A percentile compares a stretch with the other conserved stretches of the same genome.
Evolutionary conservation across 805 yeast species (phyloP).

Genomic region (Osmozyma mogii): DNA sequence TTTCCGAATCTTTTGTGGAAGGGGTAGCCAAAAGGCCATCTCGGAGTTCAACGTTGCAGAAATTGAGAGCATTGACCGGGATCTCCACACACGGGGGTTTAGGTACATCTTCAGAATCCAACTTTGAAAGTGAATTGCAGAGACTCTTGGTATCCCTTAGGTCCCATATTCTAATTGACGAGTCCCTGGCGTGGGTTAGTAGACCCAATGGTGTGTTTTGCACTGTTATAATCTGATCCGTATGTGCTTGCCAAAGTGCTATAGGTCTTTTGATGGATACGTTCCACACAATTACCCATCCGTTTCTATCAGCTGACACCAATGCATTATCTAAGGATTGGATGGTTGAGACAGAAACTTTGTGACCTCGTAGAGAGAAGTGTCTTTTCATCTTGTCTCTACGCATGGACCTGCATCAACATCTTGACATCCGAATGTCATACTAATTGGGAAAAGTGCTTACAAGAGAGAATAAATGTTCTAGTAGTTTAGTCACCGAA

Average conservation of each 20-base stretch:
- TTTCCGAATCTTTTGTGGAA: slow-evolving; percentile 53
- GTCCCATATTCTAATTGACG: slow-evolving; percentile 42
- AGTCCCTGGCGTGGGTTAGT: slow-evolving; percentile 64
- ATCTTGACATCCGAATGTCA: too few relatives aligned
- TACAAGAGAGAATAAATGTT: too few relatives aligned
- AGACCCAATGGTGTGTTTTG: slow-evolving; percentile 23
- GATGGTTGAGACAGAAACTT: slow-evolving; percentile 10
- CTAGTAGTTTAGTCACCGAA: too few relatives aligned
- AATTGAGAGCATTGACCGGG: slow-evolving; percentile 70
- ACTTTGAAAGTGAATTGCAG: slow-evolving; percentile 2
- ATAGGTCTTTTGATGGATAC: slow-evolving; percentile 47
- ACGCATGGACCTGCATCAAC: too few relatives aligned
- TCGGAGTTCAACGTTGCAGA: slow-evolving; percentile 49
- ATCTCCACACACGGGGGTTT: slow-evolving; percentile 31
- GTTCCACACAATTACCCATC: slow-evolving; percentile 62
- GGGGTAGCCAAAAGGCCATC: slow-evolving; percentile 43
- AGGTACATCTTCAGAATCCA: not conserved
- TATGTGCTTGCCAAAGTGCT: slow-evolving; percentile 55
- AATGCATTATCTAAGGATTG: slow-evolving; percentile 18
- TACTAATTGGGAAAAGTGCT: too few relatives aligned
- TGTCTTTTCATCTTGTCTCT: too few relatives aligned
- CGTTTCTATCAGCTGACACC: slow-evolving; percentile 53
- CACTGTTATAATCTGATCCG: slow-evolving; percentile 41
- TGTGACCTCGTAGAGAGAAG: slow-evolving; percentile 13
- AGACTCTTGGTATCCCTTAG: slow-evolving; percentile 5